phyloP scores from a whole-genome alignment of 2,329 filamentous ascomycete species.

The Pseudogymnoascus sp. region DNA sequence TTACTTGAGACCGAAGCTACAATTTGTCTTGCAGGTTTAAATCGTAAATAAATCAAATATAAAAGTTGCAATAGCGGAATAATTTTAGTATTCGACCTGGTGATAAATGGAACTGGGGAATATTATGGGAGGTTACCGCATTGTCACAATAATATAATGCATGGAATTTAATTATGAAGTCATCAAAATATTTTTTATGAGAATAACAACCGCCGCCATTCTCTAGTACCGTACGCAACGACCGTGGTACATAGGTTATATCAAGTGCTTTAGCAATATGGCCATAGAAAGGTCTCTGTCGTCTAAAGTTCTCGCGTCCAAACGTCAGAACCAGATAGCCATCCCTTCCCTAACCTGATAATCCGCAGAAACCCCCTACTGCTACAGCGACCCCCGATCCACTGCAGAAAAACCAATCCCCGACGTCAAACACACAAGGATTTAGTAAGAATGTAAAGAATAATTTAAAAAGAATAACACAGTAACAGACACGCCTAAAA shows the following conservation, averaged over 20 bases:
- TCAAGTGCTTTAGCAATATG: slow-evolving; percentile 5
- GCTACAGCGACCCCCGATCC: slow-evolving; percentile 3
- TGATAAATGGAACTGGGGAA: neutral
- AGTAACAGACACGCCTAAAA: slow-evolving; percentile 5
- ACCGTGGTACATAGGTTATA: slow-evolving; percentile 3
- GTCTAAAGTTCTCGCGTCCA: slow-evolving; percentile 7
- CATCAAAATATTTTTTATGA: slow-evolving; percentile 8
- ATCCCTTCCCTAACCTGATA: neutral
- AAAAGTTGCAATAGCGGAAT: neutral
- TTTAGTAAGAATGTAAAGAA: slow-evolving; percentile 6
- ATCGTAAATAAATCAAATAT: neutral
- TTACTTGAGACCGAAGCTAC: neutral
- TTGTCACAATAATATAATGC: neutral
- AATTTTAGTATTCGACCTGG: neutral
- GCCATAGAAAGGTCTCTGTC: slow-evolving; percentile 6
- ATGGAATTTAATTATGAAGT: neutral
- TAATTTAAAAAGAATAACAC: slow-evolving; percentile 6
- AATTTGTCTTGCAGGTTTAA: neutral
- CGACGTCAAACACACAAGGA: slow-evolving; percentile 4
- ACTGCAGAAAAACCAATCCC: slow-evolving; percentile 2
- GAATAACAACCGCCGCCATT: slow-evolving; percentile 2
- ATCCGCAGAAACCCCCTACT: slow-evolving; percentile 1
- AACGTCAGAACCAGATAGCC: slow-evolving; percentile 8
- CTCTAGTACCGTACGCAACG: neutral
- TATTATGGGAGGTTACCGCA: neutral